These are phyloP conservation scores for Solanum bulbocastanum DNA, from an alignment of 257 asterid species.

Conservation along the genomic window DNA sequence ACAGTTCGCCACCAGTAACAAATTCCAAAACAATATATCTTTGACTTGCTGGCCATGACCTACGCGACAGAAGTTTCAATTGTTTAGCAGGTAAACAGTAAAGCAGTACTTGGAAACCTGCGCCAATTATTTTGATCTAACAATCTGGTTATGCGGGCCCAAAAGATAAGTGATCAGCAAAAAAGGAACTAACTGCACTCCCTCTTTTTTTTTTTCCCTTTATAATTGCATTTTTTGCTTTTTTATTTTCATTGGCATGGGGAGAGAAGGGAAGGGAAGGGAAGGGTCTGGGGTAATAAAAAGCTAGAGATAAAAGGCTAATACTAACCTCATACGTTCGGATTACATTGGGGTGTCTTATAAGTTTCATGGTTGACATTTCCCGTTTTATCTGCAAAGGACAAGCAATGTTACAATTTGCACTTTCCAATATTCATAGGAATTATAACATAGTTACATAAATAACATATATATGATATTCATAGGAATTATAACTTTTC, in stretches of 20 bases:
- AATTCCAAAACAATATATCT: slow-evolving; percentile 86
- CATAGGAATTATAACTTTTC: background rate
- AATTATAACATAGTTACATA: background rate
- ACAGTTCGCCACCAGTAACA: slow-evolving; percentile 95
- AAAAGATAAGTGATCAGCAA: background rate
- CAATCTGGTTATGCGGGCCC: background rate
- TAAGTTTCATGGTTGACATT: slow-evolving; percentile 88
- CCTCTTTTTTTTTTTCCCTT: background rate
- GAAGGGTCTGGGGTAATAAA: background rate
- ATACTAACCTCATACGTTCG: slow-evolving; percentile 77
- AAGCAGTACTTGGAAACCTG: background rate
- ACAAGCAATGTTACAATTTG: background rate
- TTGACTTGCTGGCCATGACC: slow-evolving; percentile 99
- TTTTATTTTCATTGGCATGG: background rate
- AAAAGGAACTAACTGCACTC: background rate
- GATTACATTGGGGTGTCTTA: slow-evolving; percentile 88
- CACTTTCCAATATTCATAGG: background rate
- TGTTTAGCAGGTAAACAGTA: background rate
- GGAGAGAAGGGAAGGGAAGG: background rate
- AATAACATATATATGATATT: background rate
- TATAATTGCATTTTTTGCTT: background rate
- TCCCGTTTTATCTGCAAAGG: slow-evolving; percentile 82
- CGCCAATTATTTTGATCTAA: background rate
- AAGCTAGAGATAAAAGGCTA: background rate
- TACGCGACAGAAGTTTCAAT: slow-evolving; percentile 20